A percentile compares a stretch with the other conserved stretches of the same genome.
These are phyloP conservation scores for Brettanomyces sp. DNA, from an alignment of 805 yeast genomes.

Conservation along the genomic window DNA sequence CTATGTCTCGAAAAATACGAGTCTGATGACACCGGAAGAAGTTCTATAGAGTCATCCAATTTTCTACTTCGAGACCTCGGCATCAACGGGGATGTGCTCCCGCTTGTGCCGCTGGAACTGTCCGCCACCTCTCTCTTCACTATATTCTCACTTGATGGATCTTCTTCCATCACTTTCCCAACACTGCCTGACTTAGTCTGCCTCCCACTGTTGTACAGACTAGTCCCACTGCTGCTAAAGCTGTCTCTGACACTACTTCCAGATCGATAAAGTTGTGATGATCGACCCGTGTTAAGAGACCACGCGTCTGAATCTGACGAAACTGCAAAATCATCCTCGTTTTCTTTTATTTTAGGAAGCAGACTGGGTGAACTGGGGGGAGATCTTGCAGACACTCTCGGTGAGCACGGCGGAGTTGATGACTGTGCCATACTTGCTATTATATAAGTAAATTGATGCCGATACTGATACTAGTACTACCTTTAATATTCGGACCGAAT, in stretches of 20 bases:
- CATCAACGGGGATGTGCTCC: no score
- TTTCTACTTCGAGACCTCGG: neutral
- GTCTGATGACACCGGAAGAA: conserved; percentile 21
- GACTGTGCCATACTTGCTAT: no score
- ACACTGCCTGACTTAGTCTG: neutral
- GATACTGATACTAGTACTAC: no score
- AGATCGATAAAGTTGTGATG: no score
- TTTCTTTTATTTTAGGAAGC: conserved; percentile 17
- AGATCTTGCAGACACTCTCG: conserved; percentile 7
- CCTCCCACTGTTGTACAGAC: neutral
- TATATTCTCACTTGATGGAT: no score
- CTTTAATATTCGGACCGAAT: no score
- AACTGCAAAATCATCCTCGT: conserved; percentile 23
- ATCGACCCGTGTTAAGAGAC: conserved; percentile 17
- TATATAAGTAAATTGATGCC: no score
- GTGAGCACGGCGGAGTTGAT: neutral
- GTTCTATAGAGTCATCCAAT: conserved; percentile 2
- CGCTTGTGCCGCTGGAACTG: no score
- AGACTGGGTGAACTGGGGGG: conserved; percentile 24
- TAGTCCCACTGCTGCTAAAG: neutral
- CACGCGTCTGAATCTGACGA: conserved; percentile 22
- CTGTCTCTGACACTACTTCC: neutral
- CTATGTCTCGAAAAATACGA: conserved; percentile 26
- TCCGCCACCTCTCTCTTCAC: no score
- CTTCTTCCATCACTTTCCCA: neutral